Evolutionary conservation across 495 filamentous ascomycete species (phyloP).

Genomic region (Hypomontagnella monticulosa): DNA sequence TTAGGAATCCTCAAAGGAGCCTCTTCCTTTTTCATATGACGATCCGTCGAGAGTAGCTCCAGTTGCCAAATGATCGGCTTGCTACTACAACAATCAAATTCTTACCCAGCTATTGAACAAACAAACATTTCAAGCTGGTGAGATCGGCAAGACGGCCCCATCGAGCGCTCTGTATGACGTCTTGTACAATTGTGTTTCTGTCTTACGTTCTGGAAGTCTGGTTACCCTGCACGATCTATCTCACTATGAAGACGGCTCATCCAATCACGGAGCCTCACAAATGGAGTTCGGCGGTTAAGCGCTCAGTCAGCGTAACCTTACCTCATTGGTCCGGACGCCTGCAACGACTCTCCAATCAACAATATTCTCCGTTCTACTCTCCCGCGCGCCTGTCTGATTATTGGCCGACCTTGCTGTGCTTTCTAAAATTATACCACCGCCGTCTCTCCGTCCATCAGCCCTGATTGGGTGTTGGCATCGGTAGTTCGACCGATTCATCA

Average conservation of each 20-base stretch:
- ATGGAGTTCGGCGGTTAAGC: conserved; percentile 42
- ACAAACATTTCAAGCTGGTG: background rate
- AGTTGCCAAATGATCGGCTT: too few relatives aligned
- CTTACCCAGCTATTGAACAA: background rate
- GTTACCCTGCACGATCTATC: conserved; percentile 26
- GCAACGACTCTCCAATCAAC: conserved; percentile 38
- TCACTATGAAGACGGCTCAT: conserved; percentile 28
- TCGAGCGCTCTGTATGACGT: conserved; percentile 23
- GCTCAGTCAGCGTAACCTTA: conserved; percentile 39
- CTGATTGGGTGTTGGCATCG: conserved; percentile 35
- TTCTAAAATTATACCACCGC: conserved; percentile 42
- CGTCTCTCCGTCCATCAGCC: background rate
- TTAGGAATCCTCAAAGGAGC: too few relatives aligned
- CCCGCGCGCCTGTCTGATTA: conserved; percentile 36
- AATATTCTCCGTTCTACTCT: conserved; percentile 28
- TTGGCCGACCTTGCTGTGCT: conserved; percentile 32
- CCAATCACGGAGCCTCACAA: conserved; percentile 45
- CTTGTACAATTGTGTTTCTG: background rate
- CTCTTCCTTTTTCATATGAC: too few relatives aligned
- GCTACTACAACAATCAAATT: too few relatives aligned
- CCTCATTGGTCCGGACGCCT: conserved; percentile 35
- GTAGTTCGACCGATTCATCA: conserved; percentile 29
- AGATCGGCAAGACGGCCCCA: background rate
- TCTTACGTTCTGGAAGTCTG: conserved; percentile 31
- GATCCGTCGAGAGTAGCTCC: too few relatives aligned